These are phyloP conservation scores for Sechiopsis laciniata DNA, from an alignment of 306 rosid genomes.

Conservation along the genomic window DNA sequence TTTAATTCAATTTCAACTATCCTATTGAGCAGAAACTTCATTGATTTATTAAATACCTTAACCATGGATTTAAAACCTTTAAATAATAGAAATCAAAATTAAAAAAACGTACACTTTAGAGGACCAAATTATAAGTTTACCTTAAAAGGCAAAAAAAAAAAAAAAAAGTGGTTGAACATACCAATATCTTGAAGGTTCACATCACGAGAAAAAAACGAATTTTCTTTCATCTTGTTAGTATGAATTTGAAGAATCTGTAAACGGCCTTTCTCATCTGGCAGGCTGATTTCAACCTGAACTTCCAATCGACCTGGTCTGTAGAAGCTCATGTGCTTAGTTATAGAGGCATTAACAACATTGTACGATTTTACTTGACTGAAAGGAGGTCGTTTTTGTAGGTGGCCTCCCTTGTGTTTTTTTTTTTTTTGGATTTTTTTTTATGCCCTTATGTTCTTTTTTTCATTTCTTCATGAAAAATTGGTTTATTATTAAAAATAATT, in stretches of 20 bases:
- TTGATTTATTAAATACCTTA: not conserved
- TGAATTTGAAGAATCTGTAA: slow-evolving; percentile 95
- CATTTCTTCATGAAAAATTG: too few species aligned
- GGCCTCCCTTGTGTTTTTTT: not conserved
- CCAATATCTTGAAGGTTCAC: slow-evolving; percentile 91
- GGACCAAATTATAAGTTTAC: not conserved
- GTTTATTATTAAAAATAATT: too few species aligned
- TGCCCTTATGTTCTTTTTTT: too few species aligned
- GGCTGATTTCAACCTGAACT: slow-evolving; percentile 95
- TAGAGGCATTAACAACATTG: not conserved
- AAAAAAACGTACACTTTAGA: not conserved
- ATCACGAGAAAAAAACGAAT: slow-evolving; percentile 88
- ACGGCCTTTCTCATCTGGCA: slow-evolving; percentile 99
- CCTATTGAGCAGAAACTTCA: not conserved
- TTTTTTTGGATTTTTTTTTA: too few species aligned
- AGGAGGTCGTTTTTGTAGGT: not conserved
- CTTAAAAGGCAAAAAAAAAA: not conserved
- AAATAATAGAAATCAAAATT: not conserved
- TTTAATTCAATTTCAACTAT: not conserved
- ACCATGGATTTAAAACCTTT: not conserved
- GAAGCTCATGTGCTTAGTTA: not conserved
- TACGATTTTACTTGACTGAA: not conserved
- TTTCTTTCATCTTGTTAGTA: slow-evolving; percentile 94
- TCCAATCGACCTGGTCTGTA: slow-evolving; percentile 96
- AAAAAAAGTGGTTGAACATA: slow-evolving; percentile 34